Conservation (phyloP, 1,284 basidiomycete genomes). For the Malassezia globosa region DNA sequence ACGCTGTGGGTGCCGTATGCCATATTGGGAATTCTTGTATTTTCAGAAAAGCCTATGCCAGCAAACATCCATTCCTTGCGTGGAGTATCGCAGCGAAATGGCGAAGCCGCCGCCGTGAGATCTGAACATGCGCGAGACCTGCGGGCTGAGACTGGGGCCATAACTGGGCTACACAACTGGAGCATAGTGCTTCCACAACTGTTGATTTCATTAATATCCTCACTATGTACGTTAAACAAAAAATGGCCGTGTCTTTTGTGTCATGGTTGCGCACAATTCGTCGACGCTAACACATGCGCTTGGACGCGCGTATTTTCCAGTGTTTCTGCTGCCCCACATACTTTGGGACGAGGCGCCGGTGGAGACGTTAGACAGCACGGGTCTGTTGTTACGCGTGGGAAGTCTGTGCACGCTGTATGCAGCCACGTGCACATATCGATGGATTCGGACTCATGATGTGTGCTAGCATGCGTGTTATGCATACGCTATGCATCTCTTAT, state of each 20-base stretch:
- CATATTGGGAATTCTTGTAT: slow-evolving; percentile 40
- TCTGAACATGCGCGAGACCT: neutral
- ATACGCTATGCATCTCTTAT: too few relatives aligned
- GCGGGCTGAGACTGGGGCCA: slow-evolving; percentile 7
- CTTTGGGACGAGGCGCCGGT: slow-evolving; percentile 4
- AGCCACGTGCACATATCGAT: slow-evolving; percentile 10
- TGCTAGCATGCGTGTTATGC: too few relatives aligned
- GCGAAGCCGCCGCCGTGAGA: too few relatives aligned
- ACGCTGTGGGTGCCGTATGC: slow-evolving; percentile 51
- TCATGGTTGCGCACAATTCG: neutral
- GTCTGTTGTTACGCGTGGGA: slow-evolving; percentile 14
- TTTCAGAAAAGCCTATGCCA: neutral
- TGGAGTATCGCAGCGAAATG: too few relatives aligned
- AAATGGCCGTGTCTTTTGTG: neutral
- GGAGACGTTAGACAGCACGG: slow-evolving; percentile 15
- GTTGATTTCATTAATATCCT: slow-evolving; percentile 7
- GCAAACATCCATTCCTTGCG: too few relatives aligned
- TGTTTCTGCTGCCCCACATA: slow-evolving; percentile 7
- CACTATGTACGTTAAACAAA: slow-evolving; percentile 4
- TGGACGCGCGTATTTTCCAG: slow-evolving; percentile 5
- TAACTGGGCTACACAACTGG: slow-evolving; percentile 18
- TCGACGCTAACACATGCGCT: neutral
- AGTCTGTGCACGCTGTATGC: slow-evolving; percentile 18
- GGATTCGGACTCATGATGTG: slow-evolving; percentile 10
- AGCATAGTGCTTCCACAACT: slow-evolving; percentile 15